Conservation (phyloP, 345 rosid species). For the Melaleuca quinquenervia region DNA sequence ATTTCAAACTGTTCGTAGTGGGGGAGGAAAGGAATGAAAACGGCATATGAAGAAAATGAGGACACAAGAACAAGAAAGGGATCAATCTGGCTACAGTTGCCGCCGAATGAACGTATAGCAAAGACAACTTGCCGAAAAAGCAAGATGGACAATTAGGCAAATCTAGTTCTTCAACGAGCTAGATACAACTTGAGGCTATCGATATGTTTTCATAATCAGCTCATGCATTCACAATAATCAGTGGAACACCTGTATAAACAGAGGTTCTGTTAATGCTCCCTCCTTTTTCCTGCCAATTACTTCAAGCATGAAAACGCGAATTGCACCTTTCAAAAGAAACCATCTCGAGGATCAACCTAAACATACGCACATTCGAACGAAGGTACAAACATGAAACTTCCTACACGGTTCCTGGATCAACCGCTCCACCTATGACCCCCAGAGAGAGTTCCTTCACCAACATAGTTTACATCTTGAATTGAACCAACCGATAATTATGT, state of each 20-base stretch:
- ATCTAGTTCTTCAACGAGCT: slow-evolving; percentile 1
- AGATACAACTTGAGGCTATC: slow-evolving; percentile 1
- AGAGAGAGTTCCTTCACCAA: neutral
- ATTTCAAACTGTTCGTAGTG: slow-evolving; percentile 40
- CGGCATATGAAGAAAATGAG: neutral
- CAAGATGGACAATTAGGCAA: slow-evolving; percentile 8
- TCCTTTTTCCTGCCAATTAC: neutral
- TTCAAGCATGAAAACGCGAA: neutral
- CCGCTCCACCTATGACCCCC: neutral
- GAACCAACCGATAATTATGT: neutral
- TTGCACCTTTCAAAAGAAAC: neutral
- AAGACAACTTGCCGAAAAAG: neutral
- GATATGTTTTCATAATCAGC: neutral
- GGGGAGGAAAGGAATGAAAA: neutral
- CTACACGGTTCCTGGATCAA: neutral
- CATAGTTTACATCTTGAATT: neutral
- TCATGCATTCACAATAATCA: neutral
- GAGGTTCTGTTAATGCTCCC: neutral
- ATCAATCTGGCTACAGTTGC: neutral
- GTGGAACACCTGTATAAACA: neutral
- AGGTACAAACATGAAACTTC: neutral
- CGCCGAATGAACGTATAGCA: neutral
- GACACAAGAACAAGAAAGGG: neutral
- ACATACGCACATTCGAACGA: neutral
- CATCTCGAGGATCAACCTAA: neutral